Evolutionary conservation across 306 rosid species (phyloP).

Genomic region (Prunus persica): Prunus_persica_NCBIv2 NC_034009.1:14019501-14020000

Average conservation of each 20-base stretch:
- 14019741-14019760: constrained; percentile 95
- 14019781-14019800: constrained; percentile 69
- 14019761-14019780: constrained; percentile 80
- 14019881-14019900: background rate
- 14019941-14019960: background rate
- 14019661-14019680: constrained; percentile 17
- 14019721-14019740: constrained; percentile 20
- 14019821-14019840: constrained; percentile 17
- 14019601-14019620: constrained; percentile 57
- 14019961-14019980: background rate
- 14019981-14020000: background rate
- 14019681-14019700: constrained; percentile 6
- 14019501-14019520: constrained; percentile 17
- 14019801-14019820: constrained; percentile 50
- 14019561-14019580: constrained; percentile 69
- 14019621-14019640: constrained; percentile 61
- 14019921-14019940: background rate
- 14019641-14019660: constrained; percentile 80
- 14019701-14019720: constrained; percentile 10
- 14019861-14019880: constrained; percentile 3
- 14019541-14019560: background rate
- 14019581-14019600: constrained; percentile 65
- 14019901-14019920: background rate
- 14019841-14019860: constrained; percentile 6
- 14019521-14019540: constrained; percentile 3